Conservation (phyloP, 2,329 filamentous ascomycete genomes). For the Botrytis pseudocinerea region DNA sequence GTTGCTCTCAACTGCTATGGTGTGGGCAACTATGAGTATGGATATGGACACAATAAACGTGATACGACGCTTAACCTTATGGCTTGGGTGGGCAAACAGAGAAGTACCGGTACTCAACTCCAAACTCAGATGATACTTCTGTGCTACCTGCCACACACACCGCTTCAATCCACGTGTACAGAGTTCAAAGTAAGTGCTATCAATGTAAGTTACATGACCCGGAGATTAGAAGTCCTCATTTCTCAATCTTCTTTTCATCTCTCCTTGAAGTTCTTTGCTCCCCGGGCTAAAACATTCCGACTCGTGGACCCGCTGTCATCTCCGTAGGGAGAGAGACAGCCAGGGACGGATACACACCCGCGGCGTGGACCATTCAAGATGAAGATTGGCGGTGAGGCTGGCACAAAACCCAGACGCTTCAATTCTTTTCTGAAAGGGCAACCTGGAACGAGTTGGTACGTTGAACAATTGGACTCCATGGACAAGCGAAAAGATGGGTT, state of each 20-base stretch:
- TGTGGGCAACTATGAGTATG: too few species aligned
- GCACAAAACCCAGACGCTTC: not conserved
- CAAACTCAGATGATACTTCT: not conserved
- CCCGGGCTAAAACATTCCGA: not conserved
- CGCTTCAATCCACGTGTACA: constrained; percentile 3
- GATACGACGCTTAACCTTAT: constrained; percentile 6
- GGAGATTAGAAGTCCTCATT: not conserved
- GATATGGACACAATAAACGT: not conserved
- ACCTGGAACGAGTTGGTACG: not conserved
- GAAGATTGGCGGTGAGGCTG: constrained; percentile 10
- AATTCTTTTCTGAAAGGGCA: not conserved
- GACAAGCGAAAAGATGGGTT: not conserved
- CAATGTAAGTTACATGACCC: not conserved
- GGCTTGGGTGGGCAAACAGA: not conserved
- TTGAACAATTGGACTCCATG: not conserved
- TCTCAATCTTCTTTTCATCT: not conserved
- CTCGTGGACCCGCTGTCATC: constrained; percentile 16
- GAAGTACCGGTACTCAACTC: not conserved
- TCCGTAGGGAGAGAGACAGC: not conserved
- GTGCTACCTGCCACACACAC: constrained; percentile 1
- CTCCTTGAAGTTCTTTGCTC: not conserved
- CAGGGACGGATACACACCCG: not conserved
- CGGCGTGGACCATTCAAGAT: not conserved
- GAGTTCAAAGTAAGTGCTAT: not conserved
- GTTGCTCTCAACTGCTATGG: not conserved